Evolutionary conservation across 768 basidiomycete species (phyloP), one percentile per base, ranked within the genome.

Genomic region (Clavaria fumosa): DNA sequence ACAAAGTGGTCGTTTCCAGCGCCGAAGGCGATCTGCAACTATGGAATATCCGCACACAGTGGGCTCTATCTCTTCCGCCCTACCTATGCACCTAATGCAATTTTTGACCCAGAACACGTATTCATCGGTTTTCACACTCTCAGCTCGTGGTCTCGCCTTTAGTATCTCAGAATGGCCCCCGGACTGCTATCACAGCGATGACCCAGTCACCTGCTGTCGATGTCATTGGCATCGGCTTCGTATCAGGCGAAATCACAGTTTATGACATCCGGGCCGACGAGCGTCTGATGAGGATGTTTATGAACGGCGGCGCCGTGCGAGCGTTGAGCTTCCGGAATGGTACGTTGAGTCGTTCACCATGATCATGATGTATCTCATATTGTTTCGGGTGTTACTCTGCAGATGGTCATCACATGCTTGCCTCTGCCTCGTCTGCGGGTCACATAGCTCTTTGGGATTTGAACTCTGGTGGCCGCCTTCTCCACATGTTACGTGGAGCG

Each of bases 161-260:
- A 38, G 40, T 56, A 52, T 30, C 47, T 28, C 38, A 47, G 30
- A 49, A 44, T 42, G 57, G 37, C 40, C 51, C 50, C 5, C 46
- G 52, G 4, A 54, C 50, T 36, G 66, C 82, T 6, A 72, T 97
- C 45, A 90, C 86, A 1, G 62, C 78, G 2, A 50, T 96, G 26
- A 73, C 75, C 1, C 95, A 95, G 53, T 91, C 89, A 6, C 91
- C 93, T 18, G 95, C 91, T 10, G 80, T 97, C 37, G 95, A 99
- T 49, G 88, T 97, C 7, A 69, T 97, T 26, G 95, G 86, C n/a
- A 64, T 99, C 34, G 93, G 89, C 1, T 86, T 84, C 53, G 63
- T 77, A 1, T 84, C 82, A 1, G 95, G 95, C 27, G 77, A 83
- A 47, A 75, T 95, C 20, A 76, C 79, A 0, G 68, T 99, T 3